Percentiles rank a stretch among this genome's conserved stretches.
Conservation (phyloP, 1,139 yeast genomes). For the Suhomyces terraborum region DNA sequence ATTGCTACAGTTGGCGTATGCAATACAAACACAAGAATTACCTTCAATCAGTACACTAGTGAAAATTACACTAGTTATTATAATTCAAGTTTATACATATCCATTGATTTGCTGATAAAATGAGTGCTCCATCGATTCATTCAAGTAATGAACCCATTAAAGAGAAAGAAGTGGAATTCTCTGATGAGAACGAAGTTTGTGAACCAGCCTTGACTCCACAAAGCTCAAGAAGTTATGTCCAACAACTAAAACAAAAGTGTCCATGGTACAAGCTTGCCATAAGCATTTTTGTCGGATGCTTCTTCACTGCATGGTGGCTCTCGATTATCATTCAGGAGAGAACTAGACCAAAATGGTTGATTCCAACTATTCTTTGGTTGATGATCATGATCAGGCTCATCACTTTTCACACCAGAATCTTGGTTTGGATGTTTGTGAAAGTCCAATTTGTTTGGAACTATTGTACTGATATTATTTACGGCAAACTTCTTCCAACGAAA, state of each 20-base stretch:
- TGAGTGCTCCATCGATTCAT: not conserved
- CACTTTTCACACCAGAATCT: conserved; percentile 53
- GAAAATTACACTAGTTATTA: no score
- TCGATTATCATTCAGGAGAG: conserved; percentile 56
- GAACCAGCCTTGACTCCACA: conserved; percentile 7
- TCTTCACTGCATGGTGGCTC: conserved; percentile 71
- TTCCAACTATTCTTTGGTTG: conserved; percentile 61
- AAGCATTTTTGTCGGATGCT: conserved; percentile 40
- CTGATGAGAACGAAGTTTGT: conserved; percentile 3
- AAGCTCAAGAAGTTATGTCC: conserved; percentile 6
- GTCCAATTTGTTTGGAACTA: conserved; percentile 43
- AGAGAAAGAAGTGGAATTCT: conserved; percentile 6
- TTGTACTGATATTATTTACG: conserved; percentile 43
- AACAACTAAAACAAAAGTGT: conserved; percentile 12
- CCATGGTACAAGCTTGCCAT: conserved; percentile 25
- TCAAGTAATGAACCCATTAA: not conserved
- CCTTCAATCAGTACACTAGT: conserved; percentile 20
- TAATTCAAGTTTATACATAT: no score
- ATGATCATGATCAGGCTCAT: conserved; percentile 56
- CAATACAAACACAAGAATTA: conserved; percentile 14
- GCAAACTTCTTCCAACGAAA: conserved; percentile 35
- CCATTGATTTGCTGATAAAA: no score
- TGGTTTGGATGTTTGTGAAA: conserved; percentile 30
- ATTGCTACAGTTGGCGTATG: conserved; percentile 4
- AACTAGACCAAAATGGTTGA: conserved; percentile 60